phyloP scores from a whole-genome alignment of 2,329 filamentous ascomycete species.

The Ophioceras dolichostomum region DNA sequence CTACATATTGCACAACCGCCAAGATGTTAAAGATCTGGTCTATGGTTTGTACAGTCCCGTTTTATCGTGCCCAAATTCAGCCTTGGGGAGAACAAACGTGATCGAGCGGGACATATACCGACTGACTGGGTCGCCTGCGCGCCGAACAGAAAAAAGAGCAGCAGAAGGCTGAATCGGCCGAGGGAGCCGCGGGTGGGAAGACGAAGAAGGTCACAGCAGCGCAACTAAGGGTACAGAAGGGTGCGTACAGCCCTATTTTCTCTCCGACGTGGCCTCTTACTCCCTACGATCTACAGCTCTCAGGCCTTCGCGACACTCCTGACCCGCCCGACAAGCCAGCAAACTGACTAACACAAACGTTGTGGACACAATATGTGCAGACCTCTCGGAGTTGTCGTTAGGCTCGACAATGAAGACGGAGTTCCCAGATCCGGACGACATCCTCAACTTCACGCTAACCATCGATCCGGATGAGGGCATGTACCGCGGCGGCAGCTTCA shows the following conservation, averaged over 20 bases:
- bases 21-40: conserved; percentile 99
- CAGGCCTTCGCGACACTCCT: no score
- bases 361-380: no score
- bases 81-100: no score
- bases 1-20: no score
- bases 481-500: conserved; percentile 81
- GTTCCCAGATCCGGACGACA: conserved; percentile 74
- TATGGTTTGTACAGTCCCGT: conserved; percentile 51
- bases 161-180: conserved; percentile 82
- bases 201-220: conserved; percentile 99
- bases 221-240: conserved; percentile 91
- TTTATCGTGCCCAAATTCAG: not conserved
- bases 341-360: no score
- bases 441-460: conserved; percentile 70
- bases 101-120: no score
- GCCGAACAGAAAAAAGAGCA: conserved; percentile 77
- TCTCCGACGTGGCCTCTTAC: no score
- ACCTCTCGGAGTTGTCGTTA: conserved; percentile 70
- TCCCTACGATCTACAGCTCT: no score
- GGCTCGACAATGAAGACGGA: conserved; percentile 69
- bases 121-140: no score
- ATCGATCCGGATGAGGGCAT: conserved; percentile 77
- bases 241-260: no score
- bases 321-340: no score
- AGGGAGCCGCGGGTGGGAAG: conserved; percentile 56